Evolutionary conservation across 805 yeast genomes (phyloP), one percentile per base, ranked within the genome.

Genomic region (Hanseniaspora nectarophila): DNA sequence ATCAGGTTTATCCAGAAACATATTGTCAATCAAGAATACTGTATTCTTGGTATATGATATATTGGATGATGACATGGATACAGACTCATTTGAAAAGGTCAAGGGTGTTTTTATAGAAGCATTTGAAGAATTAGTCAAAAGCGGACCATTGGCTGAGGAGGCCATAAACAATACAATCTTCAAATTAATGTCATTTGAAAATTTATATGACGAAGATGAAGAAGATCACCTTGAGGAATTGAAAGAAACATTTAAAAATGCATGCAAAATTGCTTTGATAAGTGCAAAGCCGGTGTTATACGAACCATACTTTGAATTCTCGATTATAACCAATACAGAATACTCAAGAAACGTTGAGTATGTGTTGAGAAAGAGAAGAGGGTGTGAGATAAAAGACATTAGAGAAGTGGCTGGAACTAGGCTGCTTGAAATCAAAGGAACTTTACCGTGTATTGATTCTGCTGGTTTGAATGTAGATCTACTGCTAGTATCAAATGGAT

Each of bases 111-210:
- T 53, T 5, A 70, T 75, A 28, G 80, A 77, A 55, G 98, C 97
- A 0, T 92, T 90, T 67, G 74, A 76, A 59, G 85, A 95, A 92
- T 82, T 83, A 2, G 72, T 77, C 0, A 72, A 78, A 53, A 95
- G 85, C 59, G 98, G 98, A 0, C 98, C 99, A 0, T 69, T 92
- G n/a, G 80, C 94, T 56, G 95, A 84, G 55, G 96, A 87, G 61
- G 81, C 85, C 0, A 71, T 92, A 6, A 68, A 85, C 50, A 75
- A 80, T 51, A 77, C 81, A 5, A 79, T 76, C 56, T 87, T 92
- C 65, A 77, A 78, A 52, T 72, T 92, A 38, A 70, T 86, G 44
- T 85, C 81, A 53, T 76, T 78, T 0, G 67, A 69, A 0, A 39
- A 49, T 2, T 73, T 82, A 5, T 65, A 70, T 0, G 73, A 74